Percentiles rank a stretch among this genome's conserved stretches.
Conservation (phyloP, 1,284 basidiomycete species). For the Stygiomarasmius scandens region DNA sequence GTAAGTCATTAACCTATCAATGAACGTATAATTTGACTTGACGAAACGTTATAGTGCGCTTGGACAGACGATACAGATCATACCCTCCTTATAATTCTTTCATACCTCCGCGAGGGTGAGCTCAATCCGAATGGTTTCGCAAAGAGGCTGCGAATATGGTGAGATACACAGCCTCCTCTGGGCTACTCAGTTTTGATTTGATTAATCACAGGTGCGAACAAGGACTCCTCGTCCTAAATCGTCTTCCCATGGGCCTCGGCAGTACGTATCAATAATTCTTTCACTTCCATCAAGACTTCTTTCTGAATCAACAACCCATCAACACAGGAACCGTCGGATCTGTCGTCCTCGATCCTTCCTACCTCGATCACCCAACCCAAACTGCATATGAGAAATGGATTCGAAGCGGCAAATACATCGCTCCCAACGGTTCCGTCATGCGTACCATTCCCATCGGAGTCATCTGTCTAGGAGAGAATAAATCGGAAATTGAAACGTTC, state of each 20-base stretch:
- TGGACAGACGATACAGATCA: conserved; percentile 28
- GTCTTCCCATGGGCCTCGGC: conserved; percentile 26
- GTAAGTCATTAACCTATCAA: no score
- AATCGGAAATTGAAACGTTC: not conserved
- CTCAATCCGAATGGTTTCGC: conserved; percentile 21
- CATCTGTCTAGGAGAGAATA: conserved; percentile 21
- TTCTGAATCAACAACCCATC: no score
- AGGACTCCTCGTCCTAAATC: conserved; percentile 23
- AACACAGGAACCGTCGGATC: conserved; percentile 21
- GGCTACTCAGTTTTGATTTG: no score
- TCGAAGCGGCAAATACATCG: conserved; percentile 13
- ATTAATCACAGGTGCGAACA: conserved; percentile 17
- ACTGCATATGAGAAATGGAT: conserved; percentile 23
- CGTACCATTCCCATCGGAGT: conserved; percentile 24
- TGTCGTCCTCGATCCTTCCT: conserved; percentile 20
- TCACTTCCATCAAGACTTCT: no score
- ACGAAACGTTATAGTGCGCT: conserved; percentile 15
- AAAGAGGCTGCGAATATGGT: conserved; percentile 21
- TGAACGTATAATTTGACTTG: no score
- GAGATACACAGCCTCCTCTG: no score
- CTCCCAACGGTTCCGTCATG: conserved; percentile 26
- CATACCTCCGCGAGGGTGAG: conserved; percentile 19
- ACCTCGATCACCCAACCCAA: conserved; percentile 11
- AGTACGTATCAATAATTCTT: conserved; percentile 13
- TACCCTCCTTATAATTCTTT: conserved; percentile 22